Conservation (phyloP, 768 basidiomycete species). For the Trametes sanguinea region DNA sequence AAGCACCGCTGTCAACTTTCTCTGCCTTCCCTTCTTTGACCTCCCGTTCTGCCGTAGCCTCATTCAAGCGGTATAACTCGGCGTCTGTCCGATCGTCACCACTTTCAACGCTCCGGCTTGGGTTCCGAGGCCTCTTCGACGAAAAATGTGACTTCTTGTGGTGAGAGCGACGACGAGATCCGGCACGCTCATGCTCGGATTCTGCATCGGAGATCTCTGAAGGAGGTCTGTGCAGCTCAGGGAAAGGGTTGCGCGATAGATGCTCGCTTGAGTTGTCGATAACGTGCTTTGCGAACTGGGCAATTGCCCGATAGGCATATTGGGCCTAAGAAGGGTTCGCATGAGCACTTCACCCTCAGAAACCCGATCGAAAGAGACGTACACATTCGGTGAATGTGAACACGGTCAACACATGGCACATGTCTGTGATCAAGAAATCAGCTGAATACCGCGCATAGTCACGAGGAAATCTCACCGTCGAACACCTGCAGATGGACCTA, state of each 20-base stretch:
- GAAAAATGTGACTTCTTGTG: neutral
- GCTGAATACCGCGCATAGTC: neutral
- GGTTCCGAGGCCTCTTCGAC: neutral
- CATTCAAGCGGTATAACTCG: constrained; percentile 35
- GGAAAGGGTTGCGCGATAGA: constrained; percentile 48
- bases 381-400: constrained; percentile 67
- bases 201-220: constrained; percentile 31
- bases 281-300: constrained; percentile 57
- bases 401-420: constrained; percentile 74
- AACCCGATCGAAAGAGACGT: constrained; percentile 21
- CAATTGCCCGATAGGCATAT: constrained; percentile 60
- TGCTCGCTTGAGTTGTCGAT: constrained; percentile 41
- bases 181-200: constrained; percentile 12
- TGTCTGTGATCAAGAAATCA: constrained; percentile 41
- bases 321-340: constrained; percentile 44
- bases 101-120: neutral
- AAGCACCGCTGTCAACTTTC: neutral
- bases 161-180: neutral
- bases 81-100: constrained; percentile 24
- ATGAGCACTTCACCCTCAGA: too few relatives aligned
- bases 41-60: constrained; percentile 32
- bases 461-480: constrained; percentile 51
- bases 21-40: constrained; percentile 31
- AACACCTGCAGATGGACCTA: constrained; percentile 76
- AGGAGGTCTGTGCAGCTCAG: constrained; percentile 40